A percentile compares a stretch with the other conserved stretches of the same genome.
Evolutionary conservation across 1,139 yeast genomes (phyloP).

Genomic region (Ogataea hybrid): DNA sequence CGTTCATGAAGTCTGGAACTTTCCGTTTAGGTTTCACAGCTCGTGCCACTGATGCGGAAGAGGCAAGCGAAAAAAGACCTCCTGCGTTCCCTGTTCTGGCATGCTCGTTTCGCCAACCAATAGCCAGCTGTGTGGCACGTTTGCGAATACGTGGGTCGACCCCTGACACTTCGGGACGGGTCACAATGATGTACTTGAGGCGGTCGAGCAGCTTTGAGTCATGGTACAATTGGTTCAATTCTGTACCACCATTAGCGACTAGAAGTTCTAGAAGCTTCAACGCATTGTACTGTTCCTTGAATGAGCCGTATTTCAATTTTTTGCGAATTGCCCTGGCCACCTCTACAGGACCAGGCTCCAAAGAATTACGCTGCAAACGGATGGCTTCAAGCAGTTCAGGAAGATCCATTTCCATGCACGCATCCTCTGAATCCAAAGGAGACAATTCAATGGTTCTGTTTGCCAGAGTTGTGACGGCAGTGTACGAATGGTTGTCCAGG

Average conservation of each 20-base stretch:
- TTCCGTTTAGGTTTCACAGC: constrained; percentile 13
- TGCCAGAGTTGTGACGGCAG: constrained; percentile 54
- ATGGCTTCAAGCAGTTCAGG: constrained; percentile 47
- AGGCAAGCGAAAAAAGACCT: constrained; percentile 49
- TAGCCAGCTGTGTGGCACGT: constrained; percentile 47
- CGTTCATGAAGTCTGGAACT: constrained; percentile 45
- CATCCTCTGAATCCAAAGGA: constrained; percentile 36
- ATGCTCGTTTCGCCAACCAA: constrained; percentile 64
- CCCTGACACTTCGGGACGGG: constrained; percentile 35
- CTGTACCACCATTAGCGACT: constrained; percentile 69
- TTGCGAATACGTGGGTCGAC: constrained; percentile 44
- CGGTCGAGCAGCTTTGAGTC: constrained; percentile 73
- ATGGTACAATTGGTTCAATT: constrained; percentile 49
- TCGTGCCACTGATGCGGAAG: constrained; percentile 25
- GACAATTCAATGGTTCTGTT: constrained; percentile 42
- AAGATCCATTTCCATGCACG: constrained; percentile 40
- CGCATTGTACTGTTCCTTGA: constrained; percentile 61
- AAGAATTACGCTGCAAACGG: constrained; percentile 34
- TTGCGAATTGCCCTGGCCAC: constrained; percentile 91
- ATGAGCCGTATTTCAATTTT: constrained; percentile 79
- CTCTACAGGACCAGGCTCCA: constrained; percentile 58
- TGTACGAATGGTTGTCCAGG: constrained; percentile 46
- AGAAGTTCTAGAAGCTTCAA: constrained; percentile 69
- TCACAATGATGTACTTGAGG: constrained; percentile 48
- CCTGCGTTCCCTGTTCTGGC: constrained; percentile 49